Percentiles rank a stretch among this genome's conserved stretches.
Conservation (phyloP, 2,329 filamentous ascomycete genomes). For the Leptographium flavum region DNA sequence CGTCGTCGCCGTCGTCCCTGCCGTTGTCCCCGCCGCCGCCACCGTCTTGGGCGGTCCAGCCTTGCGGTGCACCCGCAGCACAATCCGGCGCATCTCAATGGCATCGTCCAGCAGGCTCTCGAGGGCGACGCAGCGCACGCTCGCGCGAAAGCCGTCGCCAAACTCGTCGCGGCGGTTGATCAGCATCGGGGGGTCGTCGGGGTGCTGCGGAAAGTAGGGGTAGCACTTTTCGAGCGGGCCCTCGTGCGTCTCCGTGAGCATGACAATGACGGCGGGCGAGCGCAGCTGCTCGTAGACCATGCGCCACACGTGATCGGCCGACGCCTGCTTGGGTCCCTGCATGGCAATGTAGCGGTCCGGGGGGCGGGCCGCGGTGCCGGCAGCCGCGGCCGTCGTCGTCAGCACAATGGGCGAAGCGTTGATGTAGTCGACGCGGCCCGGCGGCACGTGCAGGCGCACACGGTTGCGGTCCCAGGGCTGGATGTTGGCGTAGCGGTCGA, state of each 20-base stretch:
- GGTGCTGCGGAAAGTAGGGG: constrained; percentile 63
- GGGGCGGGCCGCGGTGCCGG: constrained; percentile 14
- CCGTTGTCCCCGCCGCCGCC: not conserved
- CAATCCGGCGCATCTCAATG: constrained; percentile 62
- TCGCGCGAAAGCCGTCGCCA: constrained; percentile 52
- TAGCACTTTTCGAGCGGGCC: constrained; percentile 68
- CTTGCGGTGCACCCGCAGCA: constrained; percentile 30
- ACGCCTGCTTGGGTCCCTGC: constrained; percentile 70
- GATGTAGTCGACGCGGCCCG: constrained; percentile 62
- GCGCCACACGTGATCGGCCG: constrained; percentile 77
- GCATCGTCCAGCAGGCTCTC: constrained; percentile 39
- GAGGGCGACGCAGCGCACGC: constrained; percentile 51
- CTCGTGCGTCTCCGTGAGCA: constrained; percentile 86
- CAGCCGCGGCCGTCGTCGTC: constrained; percentile 19
- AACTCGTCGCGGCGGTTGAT: constrained; percentile 53
- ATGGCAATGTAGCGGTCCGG: constrained; percentile 71
- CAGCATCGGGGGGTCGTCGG: constrained; percentile 33
- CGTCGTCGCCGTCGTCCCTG: too few species aligned
- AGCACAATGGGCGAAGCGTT: constrained; percentile 64
- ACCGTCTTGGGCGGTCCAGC: not conserved
- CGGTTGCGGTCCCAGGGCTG: constrained; percentile 82
- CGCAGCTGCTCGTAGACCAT: constrained; percentile 75
- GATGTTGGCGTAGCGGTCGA: constrained; percentile 84
- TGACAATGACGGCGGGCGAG: constrained; percentile 71
- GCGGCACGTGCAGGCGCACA: constrained; percentile 63